Base-by-base conservation (phyloP, 306 rosid species). In the Vachellia pachyceras region DNA sequence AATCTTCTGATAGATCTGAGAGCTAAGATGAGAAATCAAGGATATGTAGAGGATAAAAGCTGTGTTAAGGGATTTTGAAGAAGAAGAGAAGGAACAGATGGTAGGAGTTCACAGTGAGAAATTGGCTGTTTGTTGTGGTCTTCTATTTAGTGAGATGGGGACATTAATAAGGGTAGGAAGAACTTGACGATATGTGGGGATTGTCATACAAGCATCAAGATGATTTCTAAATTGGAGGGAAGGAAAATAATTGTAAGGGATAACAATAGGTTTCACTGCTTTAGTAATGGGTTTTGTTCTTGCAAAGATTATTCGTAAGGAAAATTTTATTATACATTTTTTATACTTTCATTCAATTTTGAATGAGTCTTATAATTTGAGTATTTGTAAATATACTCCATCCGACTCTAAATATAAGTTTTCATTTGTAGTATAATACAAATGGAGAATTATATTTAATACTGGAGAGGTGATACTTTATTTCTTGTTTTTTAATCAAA, bases 101-200 rank as follows among this genome's bases (percentile, higher is more conserved):
- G 83, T 80, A 72, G 90, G 83, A 63, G 80, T 84, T 78, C 90
- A 84, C 25, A 89, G 92, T 76, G 90, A 87, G 77, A 89, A 89
- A 50, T 68, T 85, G 86, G 90, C 92, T 11, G n/a, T 87, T 49
- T 84, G 87, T 80, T 89, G 83, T 71, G 87, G 84, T 73, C 84
- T 85, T 69, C 86, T 87, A 61, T 78, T 80, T 6, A 73, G 77
- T 47, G 80, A 85, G 82, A 87, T 33, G 22, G 69, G 23, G 46
- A 17, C 72, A 46, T 23, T 41, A 45, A 33, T 61, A 45, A 45
- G 80, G 42, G 46, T 76, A 0, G 46, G 72, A 76, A 76, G 35
- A 76, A 44, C 64, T 45, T 45, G 35, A 76, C 61, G 80, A 50
- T 76, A 41, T 46, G 46, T 76, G 46, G 9, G 6, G 80, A 63